Conservation (phyloP, 805 yeast species). For the Yarrowia sp. region DNA sequence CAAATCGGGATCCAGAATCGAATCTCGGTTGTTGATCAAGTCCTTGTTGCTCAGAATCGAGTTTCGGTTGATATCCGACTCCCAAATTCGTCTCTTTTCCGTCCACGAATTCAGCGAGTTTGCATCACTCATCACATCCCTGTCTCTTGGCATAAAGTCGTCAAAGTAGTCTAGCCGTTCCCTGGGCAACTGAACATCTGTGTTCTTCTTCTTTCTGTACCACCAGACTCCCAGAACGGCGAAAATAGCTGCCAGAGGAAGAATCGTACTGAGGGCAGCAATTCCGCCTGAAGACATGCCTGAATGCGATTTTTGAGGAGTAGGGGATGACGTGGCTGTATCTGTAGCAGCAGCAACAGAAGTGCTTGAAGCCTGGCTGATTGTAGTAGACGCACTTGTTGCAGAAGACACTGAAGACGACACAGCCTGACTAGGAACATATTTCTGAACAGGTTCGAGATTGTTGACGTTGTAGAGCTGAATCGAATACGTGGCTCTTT, state of each 20-base stretch:
- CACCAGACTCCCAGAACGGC: background rate
- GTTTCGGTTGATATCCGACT: constrained; percentile 23
- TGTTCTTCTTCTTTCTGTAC: constrained; percentile 10
- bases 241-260: constrained; percentile 14
- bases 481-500: background rate
- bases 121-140: constrained; percentile 6
- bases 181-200: constrained; percentile 19
- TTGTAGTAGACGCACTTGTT: background rate
- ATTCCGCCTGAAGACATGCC: constrained; percentile 14
- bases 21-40: background rate
- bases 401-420: background rate
- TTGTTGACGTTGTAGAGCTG: constrained; percentile 33
- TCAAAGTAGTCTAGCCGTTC: constrained; percentile 29
- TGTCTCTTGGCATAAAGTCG: constrained; percentile 11
- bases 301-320: background rate
- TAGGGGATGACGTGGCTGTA: background rate
- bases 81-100: constrained; percentile 22
- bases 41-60: constrained; percentile 23
- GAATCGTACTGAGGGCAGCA: constrained; percentile 15
- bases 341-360: background rate
- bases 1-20: constrained; percentile 5
- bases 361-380: constrained; percentile 2
- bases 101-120: constrained; percentile 37
- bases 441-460: constrained; percentile 21
- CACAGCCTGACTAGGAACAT: constrained; percentile 29